These are phyloP conservation scores for Schizophyllum commune DNA, from an alignment of 1,284 basidiomycete species.

Conservation along the genomic window DNA sequence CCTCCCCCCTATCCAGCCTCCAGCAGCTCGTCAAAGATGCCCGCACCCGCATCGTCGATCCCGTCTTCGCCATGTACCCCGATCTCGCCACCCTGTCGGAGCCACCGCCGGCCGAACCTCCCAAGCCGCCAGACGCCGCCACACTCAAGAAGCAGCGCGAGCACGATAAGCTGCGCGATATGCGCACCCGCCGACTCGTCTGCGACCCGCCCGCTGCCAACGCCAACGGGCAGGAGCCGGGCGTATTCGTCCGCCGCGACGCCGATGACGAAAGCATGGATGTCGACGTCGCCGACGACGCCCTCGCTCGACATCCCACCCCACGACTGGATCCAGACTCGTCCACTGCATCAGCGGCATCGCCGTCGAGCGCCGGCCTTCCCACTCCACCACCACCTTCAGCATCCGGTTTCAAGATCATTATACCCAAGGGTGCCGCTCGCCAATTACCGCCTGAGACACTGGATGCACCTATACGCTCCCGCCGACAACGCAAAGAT, in stretches of 20 bases:
- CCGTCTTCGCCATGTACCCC: constrained; percentile 38
- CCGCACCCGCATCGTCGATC: constrained; percentile 48
- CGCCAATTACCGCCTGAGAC: constrained; percentile 8
- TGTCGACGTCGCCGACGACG: constrained; percentile 36
- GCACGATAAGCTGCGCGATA: constrained; percentile 44
- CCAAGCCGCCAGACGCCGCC: neutral
- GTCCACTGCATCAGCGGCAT: neutral
- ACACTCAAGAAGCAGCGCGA: constrained; percentile 33
- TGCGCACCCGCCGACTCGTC: constrained; percentile 28
- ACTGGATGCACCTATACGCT: constrained; percentile 12
- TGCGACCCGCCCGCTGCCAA: constrained; percentile 17
- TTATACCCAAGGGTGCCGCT: constrained; percentile 3
- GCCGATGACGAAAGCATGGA: constrained; percentile 51
- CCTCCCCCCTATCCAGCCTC: constrained; percentile 47
- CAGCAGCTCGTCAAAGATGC: constrained; percentile 53
- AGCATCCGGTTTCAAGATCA: neutral
- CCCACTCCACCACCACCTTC: neutral
- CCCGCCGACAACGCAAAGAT: constrained; percentile 12
- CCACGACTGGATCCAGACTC: neutral
- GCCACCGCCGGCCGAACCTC: neutral
- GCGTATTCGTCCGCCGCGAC: constrained; percentile 46
- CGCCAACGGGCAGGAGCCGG: constrained; percentile 19
- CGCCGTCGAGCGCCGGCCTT: neutral
- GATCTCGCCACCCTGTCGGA: constrained; percentile 23
- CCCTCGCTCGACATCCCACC: neutral